Evolutionary conservation across 331 rosid genomes (phyloP).

Genomic region (Cydonia oblonga): DNA sequence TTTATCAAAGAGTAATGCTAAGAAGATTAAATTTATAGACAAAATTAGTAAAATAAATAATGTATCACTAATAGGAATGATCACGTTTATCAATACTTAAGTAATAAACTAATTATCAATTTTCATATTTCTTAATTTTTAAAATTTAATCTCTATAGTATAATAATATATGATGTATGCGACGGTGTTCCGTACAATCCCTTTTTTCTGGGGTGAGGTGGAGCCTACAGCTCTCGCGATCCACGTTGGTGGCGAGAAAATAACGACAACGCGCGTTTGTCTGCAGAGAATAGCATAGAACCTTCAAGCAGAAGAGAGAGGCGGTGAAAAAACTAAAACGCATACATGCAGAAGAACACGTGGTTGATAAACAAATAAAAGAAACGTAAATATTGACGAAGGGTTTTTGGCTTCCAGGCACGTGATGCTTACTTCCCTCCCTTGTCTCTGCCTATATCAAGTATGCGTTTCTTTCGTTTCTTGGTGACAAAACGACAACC

Average conservation of each 20-base stretch:
- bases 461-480: not conserved
- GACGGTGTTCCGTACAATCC: no score
- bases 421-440: not conserved
- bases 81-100: no score
- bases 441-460: not conserved
- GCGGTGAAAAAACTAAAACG: not conserved
- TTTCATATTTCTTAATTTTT: no score
- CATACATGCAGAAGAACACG: conserved; percentile 2
- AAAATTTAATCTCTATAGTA: no score
- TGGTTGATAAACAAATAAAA: not conserved
- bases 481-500: not conserved
- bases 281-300: not conserved
- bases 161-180: no score
- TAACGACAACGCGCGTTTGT: not conserved
- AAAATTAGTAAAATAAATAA: no score
- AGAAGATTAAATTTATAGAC: no score
- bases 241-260: not conserved
- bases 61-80: no score
- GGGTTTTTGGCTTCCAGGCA: not conserved
- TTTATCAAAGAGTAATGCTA: no score
- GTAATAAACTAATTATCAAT: no score
- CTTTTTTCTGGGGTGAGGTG: no score
- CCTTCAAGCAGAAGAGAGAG: not conserved
- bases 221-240: not conserved
- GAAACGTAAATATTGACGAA: not conserved